Conservation (phyloP, 176 grass and related monocot genomes). For the Aegilops speltoides region DNA sequence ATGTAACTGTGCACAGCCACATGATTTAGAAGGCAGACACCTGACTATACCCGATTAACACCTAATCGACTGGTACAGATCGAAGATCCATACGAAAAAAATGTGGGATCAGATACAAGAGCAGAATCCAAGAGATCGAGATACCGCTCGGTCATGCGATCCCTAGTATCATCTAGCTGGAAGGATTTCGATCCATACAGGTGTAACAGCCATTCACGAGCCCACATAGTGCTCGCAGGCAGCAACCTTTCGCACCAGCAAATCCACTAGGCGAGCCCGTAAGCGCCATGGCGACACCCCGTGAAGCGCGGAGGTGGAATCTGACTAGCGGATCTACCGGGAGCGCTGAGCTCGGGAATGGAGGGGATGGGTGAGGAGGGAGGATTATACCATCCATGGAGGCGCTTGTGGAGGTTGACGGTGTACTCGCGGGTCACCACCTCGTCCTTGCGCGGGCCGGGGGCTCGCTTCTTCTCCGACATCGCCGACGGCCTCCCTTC, state of each 20-base stretch:
- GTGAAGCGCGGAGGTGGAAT: neutral
- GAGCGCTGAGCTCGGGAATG: neutral
- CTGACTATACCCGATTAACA: slow-evolving; percentile 55
- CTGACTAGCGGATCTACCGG: neutral
- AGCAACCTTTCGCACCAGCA: slow-evolving; percentile 50
- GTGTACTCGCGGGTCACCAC: slow-evolving; percentile 71
- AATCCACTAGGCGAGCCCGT: too few species aligned
- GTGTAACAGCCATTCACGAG: slow-evolving; percentile 39
- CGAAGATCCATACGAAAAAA: neutral
- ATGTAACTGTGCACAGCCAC: slow-evolving; percentile 59
- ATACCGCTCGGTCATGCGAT: slow-evolving; percentile 52
- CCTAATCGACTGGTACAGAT: neutral
- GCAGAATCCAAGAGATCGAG: neutral
- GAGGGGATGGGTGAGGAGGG: neutral
- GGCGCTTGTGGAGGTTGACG: slow-evolving; percentile 73
- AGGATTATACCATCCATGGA: slow-evolving; percentile 64
- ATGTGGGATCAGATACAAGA: slow-evolving; percentile 63
- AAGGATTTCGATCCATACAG: slow-evolving; percentile 28
- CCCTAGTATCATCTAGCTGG: slow-evolving; percentile 38
- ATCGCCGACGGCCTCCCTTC: slow-evolving; percentile 33
- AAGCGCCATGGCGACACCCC: too few species aligned
- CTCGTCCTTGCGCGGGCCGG: slow-evolving; percentile 63
- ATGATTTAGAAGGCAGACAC: slow-evolving; percentile 34
- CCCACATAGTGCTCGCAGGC: slow-evolving; percentile 58
- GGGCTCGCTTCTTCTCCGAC: slow-evolving; percentile 54